phyloP scores from a whole-genome alignment of 306 rosid genomes.

The Quercus suber region DNA sequence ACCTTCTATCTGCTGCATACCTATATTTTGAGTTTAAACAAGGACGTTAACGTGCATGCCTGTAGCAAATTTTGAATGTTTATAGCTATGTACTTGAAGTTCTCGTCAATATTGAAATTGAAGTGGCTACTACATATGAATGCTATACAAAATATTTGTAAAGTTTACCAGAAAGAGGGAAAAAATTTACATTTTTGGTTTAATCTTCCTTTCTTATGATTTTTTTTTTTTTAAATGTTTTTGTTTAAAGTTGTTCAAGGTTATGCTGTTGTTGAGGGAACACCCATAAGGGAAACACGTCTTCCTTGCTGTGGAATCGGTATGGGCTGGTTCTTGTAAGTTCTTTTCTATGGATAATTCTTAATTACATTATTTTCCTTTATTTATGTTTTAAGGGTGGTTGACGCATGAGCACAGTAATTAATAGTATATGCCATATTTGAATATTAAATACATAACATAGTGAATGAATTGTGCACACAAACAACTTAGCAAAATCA shows the following conservation, averaged over 20 bases:
- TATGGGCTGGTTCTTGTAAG: slow-evolving; percentile 80
- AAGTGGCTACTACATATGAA: background rate
- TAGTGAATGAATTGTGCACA: background rate
- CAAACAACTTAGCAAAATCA: background rate
- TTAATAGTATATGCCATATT: background rate
- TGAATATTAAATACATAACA: background rate
- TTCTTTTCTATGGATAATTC: slow-evolving; percentile 6
- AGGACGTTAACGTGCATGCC: background rate
- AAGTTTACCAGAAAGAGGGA: background rate
- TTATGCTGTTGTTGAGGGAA: slow-evolving; percentile 57
- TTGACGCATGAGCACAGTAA: background rate
- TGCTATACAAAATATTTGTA: background rate
- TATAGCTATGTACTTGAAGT: background rate
- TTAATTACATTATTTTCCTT: background rate
- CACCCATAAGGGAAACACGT: slow-evolving; percentile 47
- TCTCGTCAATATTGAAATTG: background rate
- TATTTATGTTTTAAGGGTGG: background rate
- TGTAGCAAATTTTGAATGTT: background rate
- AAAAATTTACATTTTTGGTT: background rate
- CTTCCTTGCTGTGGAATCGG: slow-evolving; percentile 83
- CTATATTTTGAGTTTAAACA: background rate
- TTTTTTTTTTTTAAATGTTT: background rate
- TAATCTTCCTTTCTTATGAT: background rate
- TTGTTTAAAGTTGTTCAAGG: slow-evolving; percentile 35
- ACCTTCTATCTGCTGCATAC: background rate